Conservation (phyloP, 352 stramenopile species). For the Paralagenidium karlingii region DNA sequence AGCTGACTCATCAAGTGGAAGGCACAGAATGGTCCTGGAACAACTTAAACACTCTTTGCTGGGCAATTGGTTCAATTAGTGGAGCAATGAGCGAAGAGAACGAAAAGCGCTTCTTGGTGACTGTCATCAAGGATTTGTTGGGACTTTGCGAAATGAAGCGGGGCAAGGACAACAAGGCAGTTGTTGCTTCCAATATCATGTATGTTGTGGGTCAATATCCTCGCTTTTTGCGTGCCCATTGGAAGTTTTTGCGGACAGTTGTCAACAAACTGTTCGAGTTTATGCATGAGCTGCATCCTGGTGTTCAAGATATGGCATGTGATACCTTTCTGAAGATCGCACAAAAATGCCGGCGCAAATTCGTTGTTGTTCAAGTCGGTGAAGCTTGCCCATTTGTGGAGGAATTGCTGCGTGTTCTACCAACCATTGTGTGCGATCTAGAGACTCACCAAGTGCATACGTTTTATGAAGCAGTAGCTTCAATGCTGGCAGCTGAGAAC, state of each 20-base stretch:
- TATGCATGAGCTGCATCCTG: slow-evolving; percentile 99
- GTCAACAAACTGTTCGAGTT: slow-evolving; percentile 99
- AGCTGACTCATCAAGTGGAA: slow-evolving; percentile 89
- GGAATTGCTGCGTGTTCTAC: slow-evolving; percentile 92
- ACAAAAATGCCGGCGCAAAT: slow-evolving; percentile 95
- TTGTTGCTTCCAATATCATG: slow-evolving; percentile 99
- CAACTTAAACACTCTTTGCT: slow-evolving; percentile 99
- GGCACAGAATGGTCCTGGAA: slow-evolving; percentile 90
- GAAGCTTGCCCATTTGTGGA: slow-evolving; percentile 94
- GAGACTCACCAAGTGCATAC: slow-evolving; percentile 98
- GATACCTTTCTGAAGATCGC: slow-evolving; percentile 99
- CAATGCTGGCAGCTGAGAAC: slow-evolving; percentile 68
- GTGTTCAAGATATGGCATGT: slow-evolving; percentile 99
- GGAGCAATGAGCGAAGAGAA: slow-evolving; percentile 99
- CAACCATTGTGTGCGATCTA: slow-evolving; percentile 94
- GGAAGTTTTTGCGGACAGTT: slow-evolving; percentile 99
- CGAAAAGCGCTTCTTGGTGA: slow-evolving; percentile 99
- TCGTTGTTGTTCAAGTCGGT: slow-evolving; percentile 93
- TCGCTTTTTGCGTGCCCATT: slow-evolving; percentile 97
- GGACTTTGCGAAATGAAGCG: slow-evolving; percentile 97
- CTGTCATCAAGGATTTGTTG: slow-evolving; percentile 98
- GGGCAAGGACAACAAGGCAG: slow-evolving; percentile 99
- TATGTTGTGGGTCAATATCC: slow-evolving; percentile 99
- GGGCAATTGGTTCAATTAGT: slow-evolving; percentile 98
- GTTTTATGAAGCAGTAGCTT: slow-evolving; percentile 98